phyloP scores from a whole-genome alignment of 1,139 yeast genomes.

The Pneumocystis murina region DNA sequence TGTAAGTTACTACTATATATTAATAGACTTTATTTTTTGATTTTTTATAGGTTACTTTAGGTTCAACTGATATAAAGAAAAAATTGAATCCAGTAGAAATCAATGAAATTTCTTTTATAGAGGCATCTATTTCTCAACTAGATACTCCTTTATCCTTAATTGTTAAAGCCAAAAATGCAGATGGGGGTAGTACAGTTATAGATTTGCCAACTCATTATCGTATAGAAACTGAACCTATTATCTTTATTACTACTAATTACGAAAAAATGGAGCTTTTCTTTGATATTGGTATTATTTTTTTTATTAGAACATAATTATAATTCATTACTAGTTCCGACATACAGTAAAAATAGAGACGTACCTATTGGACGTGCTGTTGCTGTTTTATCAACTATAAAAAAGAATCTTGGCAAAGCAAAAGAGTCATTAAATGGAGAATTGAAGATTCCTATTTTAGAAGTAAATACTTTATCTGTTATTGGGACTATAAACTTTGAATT shows the following conservation, averaged over 20 bases:
- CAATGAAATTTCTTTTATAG: constrained; percentile 57
- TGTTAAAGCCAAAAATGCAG: constrained; percentile 38
- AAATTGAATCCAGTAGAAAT: constrained; percentile 48
- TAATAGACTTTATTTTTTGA: neutral
- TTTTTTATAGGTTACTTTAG: constrained; percentile 36
- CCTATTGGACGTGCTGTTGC: constrained; percentile 82
- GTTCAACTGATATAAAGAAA: constrained; percentile 67
- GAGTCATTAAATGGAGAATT: constrained; percentile 53
- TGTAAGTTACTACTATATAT: constrained; percentile 22
- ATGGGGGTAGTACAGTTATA: constrained; percentile 51
- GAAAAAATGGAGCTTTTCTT: constrained; percentile 49
- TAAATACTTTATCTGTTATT: constrained; percentile 53
- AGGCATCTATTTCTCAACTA: constrained; percentile 63
- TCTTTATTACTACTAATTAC: constrained; percentile 47
- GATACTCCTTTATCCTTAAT: constrained; percentile 78
- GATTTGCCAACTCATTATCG: constrained; percentile 78
- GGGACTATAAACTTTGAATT: constrained; percentile 70
- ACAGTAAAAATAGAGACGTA: constrained; percentile 40
- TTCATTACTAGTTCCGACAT: constrained; percentile 52
- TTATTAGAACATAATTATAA: neutral
- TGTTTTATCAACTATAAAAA: constrained; percentile 44
- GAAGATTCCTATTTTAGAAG: constrained; percentile 66
- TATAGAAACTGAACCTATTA: constrained; percentile 65
- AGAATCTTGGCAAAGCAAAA: constrained; percentile 56
- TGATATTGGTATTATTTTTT: constrained; percentile 34